Percentiles rank a stretch among this genome's conserved stretches.
Evolutionary conservation across 169 alveolate species (phyloP).

Genomic region (Eimeria acervulina): DNA sequence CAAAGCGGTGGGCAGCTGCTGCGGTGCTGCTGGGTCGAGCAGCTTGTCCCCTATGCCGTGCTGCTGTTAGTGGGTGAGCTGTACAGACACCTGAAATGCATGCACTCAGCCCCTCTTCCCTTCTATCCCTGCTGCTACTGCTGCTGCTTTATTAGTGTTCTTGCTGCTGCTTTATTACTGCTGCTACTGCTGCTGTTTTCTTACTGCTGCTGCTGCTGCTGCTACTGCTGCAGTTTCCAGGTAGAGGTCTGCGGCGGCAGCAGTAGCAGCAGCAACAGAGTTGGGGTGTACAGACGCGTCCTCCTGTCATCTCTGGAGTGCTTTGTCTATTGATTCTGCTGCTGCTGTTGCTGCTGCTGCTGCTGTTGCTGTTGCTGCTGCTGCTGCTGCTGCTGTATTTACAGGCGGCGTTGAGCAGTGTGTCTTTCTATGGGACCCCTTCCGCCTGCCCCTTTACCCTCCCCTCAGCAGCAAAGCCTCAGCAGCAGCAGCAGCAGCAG

Average conservation of each 20-base stretch:
- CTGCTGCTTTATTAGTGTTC: background rate
- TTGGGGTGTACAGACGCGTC: background rate
- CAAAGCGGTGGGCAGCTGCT: constrained; percentile 59
- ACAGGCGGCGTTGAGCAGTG: constrained; percentile 81
- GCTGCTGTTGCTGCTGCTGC: constrained; percentile 24
- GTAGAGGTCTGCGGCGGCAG: constrained; percentile 3
- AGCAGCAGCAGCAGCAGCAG: constrained; percentile 61
- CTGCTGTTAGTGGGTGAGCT: constrained; percentile 39
- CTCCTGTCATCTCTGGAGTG: background rate
- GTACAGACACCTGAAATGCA: background rate
- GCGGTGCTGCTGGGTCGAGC: constrained; percentile 74
- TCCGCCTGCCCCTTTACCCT: constrained; percentile 66
- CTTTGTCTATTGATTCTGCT: background rate
- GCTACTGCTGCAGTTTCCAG: background rate
- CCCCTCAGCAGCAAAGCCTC: constrained; percentile 24
- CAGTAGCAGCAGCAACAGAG: background rate
- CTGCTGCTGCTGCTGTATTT: constrained; percentile 43
- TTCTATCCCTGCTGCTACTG: background rate
- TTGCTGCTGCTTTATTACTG: constrained; percentile 11
- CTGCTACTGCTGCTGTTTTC: background rate
- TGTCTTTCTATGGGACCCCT: constrained; percentile 79
- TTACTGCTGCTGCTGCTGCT: background rate
- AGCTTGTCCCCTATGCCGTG: constrained; percentile 46
- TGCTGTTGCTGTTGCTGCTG: constrained; percentile 43
- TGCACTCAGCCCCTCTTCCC: background rate